phyloP scores from a whole-genome alignment of 192 early-diverging fungal species.

The Podochytrium sp. region DNA sequence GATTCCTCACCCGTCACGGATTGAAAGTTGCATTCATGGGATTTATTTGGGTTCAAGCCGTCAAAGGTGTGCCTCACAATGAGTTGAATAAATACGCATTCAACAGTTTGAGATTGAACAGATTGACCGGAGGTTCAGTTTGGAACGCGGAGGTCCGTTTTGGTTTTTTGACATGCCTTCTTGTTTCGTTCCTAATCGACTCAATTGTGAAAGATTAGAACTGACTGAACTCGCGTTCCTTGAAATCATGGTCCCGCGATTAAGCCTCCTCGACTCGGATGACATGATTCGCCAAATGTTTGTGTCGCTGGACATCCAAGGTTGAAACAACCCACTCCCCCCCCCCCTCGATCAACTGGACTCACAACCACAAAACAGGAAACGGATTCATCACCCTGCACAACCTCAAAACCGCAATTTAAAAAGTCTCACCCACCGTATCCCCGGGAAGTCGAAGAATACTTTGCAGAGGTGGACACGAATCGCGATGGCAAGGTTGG shows the following conservation, averaged over 20 bases:
- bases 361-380: conserved; percentile 5
- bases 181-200: background rate
- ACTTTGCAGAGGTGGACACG: conserved; percentile 36
- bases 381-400: conserved; percentile 36
- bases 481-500: conserved; percentile 35
- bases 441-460: conserved; percentile 25
- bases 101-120: conserved; percentile 28
- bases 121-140: background rate
- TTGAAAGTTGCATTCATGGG: conserved; percentile 39
- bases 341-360: background rate
- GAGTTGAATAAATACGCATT: background rate
- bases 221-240: conserved; percentile 36
- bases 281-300: conserved; percentile 39
- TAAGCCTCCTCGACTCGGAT: conserved; percentile 12
- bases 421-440: conserved; percentile 18
- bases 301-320: conserved; percentile 29
- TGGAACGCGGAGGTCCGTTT: conserved; percentile 12
- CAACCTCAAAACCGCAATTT: conserved; percentile 16
- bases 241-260: conserved; percentile 15
- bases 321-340: background rate
- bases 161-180: background rate
- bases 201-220: conserved; percentile 5
- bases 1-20: conserved; percentile 35
- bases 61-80: conserved; percentile 28
- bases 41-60: conserved; percentile 46